These are phyloP conservation scores for Cardiospermum halicacabum DNA, from an alignment of 345 rosid genomes.

Conservation along the genomic window DNA sequence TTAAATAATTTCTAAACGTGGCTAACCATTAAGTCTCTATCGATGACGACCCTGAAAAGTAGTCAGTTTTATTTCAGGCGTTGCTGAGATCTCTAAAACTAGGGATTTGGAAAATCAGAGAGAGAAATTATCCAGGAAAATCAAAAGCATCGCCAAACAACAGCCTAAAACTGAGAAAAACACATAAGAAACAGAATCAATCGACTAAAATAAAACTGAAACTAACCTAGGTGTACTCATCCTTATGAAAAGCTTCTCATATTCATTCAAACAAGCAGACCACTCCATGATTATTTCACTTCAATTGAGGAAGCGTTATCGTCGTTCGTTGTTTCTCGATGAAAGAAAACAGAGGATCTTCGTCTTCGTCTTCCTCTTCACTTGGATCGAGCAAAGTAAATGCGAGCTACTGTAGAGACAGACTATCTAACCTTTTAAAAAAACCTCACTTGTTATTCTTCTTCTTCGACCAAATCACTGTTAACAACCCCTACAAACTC, in stretches of 20 bases:
- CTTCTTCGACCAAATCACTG: conserved; percentile 35
- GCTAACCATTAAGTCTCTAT: too few relatives aligned
- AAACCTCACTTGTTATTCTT: conserved; percentile 9
- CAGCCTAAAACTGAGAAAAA: neutral
- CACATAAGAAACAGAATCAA: neutral
- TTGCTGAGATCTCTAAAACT: conserved; percentile 1
- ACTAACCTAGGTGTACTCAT: conserved; percentile 90
- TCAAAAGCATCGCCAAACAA: too few relatives aligned
- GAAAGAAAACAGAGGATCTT: neutral
- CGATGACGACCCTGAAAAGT: conserved; percentile 84
- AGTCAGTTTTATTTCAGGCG: neutral
- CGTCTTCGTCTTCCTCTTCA: too few relatives aligned
- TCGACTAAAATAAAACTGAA: neutral
- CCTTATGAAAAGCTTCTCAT: conserved; percentile 84
- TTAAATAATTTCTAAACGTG: too few relatives aligned
- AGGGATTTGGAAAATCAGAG: neutral
- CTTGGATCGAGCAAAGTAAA: conserved; percentile 20
- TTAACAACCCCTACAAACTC: conserved; percentile 21
- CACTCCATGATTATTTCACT: conserved; percentile 40
- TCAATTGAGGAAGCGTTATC: neutral
- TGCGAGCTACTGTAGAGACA: conserved; percentile 6
- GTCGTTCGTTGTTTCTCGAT: neutral
- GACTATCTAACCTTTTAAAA: conserved; percentile 9
- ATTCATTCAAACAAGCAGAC: conserved; percentile 74
- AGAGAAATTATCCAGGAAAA: neutral